These are phyloP conservation scores for Trichoderma endophyticum DNA, from an alignment of 2,329 filamentous ascomycete genomes.

Conservation along the genomic window DNA sequence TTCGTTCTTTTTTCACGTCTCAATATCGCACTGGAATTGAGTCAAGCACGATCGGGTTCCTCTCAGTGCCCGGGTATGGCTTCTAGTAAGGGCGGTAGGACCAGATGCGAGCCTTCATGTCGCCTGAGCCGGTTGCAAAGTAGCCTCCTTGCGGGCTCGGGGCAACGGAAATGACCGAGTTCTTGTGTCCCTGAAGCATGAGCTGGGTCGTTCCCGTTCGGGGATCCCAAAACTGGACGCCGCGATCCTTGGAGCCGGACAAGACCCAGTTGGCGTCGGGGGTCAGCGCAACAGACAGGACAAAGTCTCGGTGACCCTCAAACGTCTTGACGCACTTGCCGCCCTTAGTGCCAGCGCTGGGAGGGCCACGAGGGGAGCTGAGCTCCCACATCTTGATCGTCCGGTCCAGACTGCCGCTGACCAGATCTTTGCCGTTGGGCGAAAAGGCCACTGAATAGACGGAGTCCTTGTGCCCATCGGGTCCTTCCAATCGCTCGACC, in stretches of 20 bases:
- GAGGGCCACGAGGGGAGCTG: constrained; percentile 64
- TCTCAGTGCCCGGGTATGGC: background rate
- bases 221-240: constrained; percentile 98
- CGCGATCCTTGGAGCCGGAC: constrained; percentile 93
- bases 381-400: constrained; percentile 99
- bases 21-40: background rate
- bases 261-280: constrained; percentile 95
- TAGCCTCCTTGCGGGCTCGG: constrained; percentile 83
- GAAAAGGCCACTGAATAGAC: constrained; percentile 97
- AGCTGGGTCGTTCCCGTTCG: constrained; percentile 89
- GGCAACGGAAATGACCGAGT: constrained; percentile 95
- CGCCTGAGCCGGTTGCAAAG: constrained; percentile 94
- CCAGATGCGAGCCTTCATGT: constrained; percentile 98
- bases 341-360: constrained; percentile 68
- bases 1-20: background rate
- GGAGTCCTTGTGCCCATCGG: constrained; percentile 92
- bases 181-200: constrained; percentile 98
- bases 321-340: constrained; percentile 96
- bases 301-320: constrained; percentile 96
- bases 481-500: constrained; percentile 86
- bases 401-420: constrained; percentile 93
- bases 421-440: constrained; percentile 86
- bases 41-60: background rate
- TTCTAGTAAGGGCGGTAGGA: constrained; percentile 60
- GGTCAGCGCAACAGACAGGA: constrained; percentile 90